Percentiles rank a stretch among this genome's conserved stretches.
Conservation (phyloP, 495 filamentous ascomycete genomes). For the Tuber calosporum region DNA sequence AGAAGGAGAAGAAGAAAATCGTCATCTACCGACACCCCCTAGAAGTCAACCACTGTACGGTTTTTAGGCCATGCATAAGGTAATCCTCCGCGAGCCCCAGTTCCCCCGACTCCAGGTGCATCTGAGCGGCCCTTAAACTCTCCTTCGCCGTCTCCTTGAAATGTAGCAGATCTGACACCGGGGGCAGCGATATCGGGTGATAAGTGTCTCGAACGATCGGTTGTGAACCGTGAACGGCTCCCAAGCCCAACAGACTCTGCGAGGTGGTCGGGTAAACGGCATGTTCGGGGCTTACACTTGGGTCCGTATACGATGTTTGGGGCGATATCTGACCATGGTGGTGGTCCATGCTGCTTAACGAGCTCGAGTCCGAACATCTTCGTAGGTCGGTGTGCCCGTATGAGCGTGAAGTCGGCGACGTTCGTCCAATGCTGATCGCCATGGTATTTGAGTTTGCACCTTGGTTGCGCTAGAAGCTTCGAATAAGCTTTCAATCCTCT, state of each 20-base stretch:
- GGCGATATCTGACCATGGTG: slow-evolving; percentile 19
- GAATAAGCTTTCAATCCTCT: slow-evolving; percentile 27
- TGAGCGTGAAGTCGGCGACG: background rate
- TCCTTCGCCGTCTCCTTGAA: slow-evolving; percentile 30
- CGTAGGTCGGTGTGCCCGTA: slow-evolving; percentile 17
- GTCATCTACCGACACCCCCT: slow-evolving; percentile 14
- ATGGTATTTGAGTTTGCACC: slow-evolving; percentile 21
- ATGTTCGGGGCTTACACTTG: slow-evolving; percentile 30
- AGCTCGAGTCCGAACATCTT: slow-evolving; percentile 29
- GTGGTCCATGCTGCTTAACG: slow-evolving; percentile 30
- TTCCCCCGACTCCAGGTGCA: slow-evolving; percentile 31
- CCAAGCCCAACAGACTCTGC: slow-evolving; percentile 24
- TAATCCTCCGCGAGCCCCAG: slow-evolving; percentile 32
- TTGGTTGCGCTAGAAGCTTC: slow-evolving; percentile 23
- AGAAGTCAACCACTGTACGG: slow-evolving; percentile 29
- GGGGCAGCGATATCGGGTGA: slow-evolving; percentile 34
- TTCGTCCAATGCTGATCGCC: slow-evolving; percentile 4
- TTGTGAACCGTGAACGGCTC: slow-evolving; percentile 18
- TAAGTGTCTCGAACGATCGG: slow-evolving; percentile 29
- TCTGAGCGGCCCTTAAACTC: slow-evolving; percentile 23
- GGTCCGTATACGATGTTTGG: slow-evolving; percentile 20
- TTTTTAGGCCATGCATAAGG: slow-evolving; percentile 33
- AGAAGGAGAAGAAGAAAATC: background rate
- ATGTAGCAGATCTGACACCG: slow-evolving; percentile 21
- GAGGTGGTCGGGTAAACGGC: slow-evolving; percentile 19